Evolutionary conservation across 352 stramenopile genomes (phyloP), one percentile per base, ranked within the genome.

Genomic region (Phytophthora tentaculata): DNA sequence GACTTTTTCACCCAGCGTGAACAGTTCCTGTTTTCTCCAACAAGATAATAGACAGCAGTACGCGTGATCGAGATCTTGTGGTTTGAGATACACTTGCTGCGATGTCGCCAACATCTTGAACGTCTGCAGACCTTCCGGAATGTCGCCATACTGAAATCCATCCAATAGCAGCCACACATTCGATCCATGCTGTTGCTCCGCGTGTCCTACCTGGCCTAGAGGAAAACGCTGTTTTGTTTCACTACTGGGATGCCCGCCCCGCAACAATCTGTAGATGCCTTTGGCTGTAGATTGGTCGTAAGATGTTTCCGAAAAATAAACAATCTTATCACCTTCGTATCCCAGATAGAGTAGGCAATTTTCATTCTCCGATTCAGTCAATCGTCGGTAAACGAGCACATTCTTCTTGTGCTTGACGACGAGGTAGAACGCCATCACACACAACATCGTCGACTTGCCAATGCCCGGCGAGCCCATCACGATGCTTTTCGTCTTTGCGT

Each of bases 351-450:
- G 8, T 54, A 68, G 52, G 10, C 45, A 61, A 20, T 56, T 37
- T 6, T 45, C 12, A 16, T 74, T n/a, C 8, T 67, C 22, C 9
- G 24, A 2, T 49, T 53, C 55, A 2, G 12, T 52, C 56, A 77
- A 62, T 64, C 43, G 44, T 58, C 71, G 55, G 45, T 76, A 79
- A 14, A 76, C 49, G 41, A 76, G 24, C 24, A 76, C 57, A 60
- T 71, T 76, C n/a, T 76, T 79, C 39, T 76, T 76, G 64, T 62
- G 53, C 49, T 66, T 65, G 17, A 75, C 61, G 5, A 73, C 71
- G 41, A 73, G 47, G 56, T 76, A 62, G 47, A 78, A 76, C 5
- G 66, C 61, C 58, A 79, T 44, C 39, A 79, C 19, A 19, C 67
- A 79, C 62, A 73, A 58, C 47, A 79, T 16, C 28, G 51, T 76